phyloP scores from a whole-genome alignment of 164 flowering plant species.

The Kalanchoe fedtschenkoi region DNA sequence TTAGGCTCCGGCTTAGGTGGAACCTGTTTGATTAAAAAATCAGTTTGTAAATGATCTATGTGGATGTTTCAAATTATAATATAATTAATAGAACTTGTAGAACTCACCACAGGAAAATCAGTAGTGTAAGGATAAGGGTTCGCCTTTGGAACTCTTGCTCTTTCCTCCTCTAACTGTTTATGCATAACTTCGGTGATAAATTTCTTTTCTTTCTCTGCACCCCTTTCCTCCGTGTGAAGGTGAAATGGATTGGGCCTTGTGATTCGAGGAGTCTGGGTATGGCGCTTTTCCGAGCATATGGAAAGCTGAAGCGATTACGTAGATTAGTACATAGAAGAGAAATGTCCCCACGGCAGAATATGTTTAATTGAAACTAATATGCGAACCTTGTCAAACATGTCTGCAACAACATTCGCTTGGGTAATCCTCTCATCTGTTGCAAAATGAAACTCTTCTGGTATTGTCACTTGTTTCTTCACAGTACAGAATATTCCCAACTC shows the following conservation, averaged over 20 bases:
- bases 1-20: constrained; percentile 95
- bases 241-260: constrained; percentile 85
- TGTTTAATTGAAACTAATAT: background rate
- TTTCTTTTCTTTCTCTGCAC: constrained; percentile 67
- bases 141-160: constrained; percentile 74
- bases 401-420: constrained; percentile 32
- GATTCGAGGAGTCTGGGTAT: constrained; percentile 40
- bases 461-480: constrained; percentile 54
- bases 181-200: constrained; percentile 41
- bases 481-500: constrained; percentile 65
- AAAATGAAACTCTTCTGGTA: constrained; percentile 85
- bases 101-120: constrained; percentile 82
- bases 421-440: constrained; percentile 82
- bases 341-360: background rate
- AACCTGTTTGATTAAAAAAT: constrained; percentile 31
- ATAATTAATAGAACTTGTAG: background rate
- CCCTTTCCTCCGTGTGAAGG: constrained; percentile 87
- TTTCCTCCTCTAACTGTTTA: constrained; percentile 74
- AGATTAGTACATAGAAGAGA: background rate
- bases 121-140: constrained; percentile 93
- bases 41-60: background rate
- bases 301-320: constrained; percentile 50
- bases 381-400: constrained; percentile 75
- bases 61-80: background rate
- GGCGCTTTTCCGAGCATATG: constrained; percentile 48